A percentile compares a stretch with the other conserved stretches of the same genome.
These are phyloP conservation scores for Zarea fungicola DNA, from an alignment of 2,329 filamentous ascomycete species.

Conservation along the genomic window DNA sequence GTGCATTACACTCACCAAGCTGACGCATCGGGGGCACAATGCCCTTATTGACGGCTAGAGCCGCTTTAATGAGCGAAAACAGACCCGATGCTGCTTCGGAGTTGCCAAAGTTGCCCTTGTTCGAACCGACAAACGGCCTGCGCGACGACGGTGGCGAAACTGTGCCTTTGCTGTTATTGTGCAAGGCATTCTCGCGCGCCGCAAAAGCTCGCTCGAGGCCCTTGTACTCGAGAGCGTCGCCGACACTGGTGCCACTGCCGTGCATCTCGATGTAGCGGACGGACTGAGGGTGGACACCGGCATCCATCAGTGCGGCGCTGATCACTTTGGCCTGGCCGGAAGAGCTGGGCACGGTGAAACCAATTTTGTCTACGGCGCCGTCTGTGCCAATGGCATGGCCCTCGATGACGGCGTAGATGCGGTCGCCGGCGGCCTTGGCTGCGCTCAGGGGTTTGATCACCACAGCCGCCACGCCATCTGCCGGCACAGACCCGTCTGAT, in stretches of 20 bases:
- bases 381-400: conserved; percentile 18
- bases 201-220: no score
- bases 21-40: conserved; percentile 5
- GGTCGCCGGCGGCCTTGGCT: conserved; percentile 23
- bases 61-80: conserved; percentile 7
- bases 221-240: no score
- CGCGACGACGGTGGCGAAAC: no score
- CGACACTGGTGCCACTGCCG: no score
- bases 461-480: conserved; percentile 26
- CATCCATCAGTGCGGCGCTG: conserved; percentile 7
- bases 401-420: conserved; percentile 21
- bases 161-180: no score
- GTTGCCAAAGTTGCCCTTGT: not conserved
- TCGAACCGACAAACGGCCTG: no score
- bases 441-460: conserved; percentile 27
- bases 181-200: no score
- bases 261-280: no score
- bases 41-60: not conserved
- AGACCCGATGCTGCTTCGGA: not conserved
- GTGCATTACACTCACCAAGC: not conserved
- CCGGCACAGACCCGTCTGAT: conserved; percentile 26
- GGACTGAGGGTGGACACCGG: conserved; percentile 14
- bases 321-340: conserved; percentile 19
- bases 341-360: conserved; percentile 21
- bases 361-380: conserved; percentile 18